Evolutionary conservation across 306 rosid genomes (phyloP).

Genomic region (Ceratonia siliqua): DNA sequence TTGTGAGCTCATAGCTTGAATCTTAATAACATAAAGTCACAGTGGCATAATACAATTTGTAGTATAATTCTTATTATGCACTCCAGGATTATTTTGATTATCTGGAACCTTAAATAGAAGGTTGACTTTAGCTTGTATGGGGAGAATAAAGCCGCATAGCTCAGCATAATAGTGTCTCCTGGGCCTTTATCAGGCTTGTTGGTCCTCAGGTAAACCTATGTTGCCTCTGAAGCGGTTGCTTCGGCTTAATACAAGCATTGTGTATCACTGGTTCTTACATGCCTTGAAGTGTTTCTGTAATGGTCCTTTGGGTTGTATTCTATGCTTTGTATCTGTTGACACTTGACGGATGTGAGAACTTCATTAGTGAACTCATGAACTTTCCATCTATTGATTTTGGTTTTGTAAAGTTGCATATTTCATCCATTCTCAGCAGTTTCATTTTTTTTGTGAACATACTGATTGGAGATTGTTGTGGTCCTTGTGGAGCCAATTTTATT

Average conservation of each 20-base stretch:
- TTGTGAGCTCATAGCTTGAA: not conserved
- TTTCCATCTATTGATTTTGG: not conserved
- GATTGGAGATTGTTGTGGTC: not conserved
- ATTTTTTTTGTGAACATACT: conserved; percentile 18
- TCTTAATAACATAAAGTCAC: not conserved
- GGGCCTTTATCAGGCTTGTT: conserved; percentile 4
- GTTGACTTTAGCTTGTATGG: conserved; percentile 7
- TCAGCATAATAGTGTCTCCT: not conserved
- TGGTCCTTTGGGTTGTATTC: not conserved
- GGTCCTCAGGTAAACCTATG: conserved; percentile 4
- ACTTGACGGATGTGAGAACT: not conserved
- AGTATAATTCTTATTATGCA: not conserved
- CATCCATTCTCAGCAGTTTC: conserved; percentile 6
- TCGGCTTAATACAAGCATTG: not conserved
- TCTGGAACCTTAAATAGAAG: conserved; percentile 11
- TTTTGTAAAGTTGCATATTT: not conserved
- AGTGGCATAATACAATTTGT: not conserved
- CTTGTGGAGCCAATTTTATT: conserved; percentile 17
- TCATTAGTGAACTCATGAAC: conserved; percentile 14
- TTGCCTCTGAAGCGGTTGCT: conserved; percentile 10
- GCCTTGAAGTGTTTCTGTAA: not conserved
- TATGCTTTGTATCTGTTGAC: not conserved
- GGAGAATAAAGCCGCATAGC: not conserved
- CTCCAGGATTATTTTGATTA: not conserved
- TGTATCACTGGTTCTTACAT: not conserved